Percentiles rank a stretch among this genome's conserved stretches.
phyloP scores from a whole-genome alignment of 164 flowering plant genomes.

The grape (Vitis vinifera) region DNA sequence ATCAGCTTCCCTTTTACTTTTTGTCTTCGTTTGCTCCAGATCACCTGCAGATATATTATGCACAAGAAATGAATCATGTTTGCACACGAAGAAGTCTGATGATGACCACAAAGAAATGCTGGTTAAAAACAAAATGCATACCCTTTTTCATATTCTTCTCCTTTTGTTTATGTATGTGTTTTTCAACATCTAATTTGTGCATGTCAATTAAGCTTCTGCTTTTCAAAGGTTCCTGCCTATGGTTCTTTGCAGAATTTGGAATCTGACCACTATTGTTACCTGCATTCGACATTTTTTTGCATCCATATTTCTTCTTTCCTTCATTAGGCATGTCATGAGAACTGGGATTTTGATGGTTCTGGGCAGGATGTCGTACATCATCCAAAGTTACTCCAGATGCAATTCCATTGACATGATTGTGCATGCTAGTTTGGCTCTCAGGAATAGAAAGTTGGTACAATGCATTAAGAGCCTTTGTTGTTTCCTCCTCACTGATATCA shows the following conservation, averaged over 20 bases:
- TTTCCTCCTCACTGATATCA: slow-evolving; percentile 53
- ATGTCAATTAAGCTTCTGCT: slow-evolving; percentile 26
- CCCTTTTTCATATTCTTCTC: slow-evolving; percentile 24
- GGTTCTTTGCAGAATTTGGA: slow-evolving; percentile 12
- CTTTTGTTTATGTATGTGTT: slow-evolving; percentile 13
- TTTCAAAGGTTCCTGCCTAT: slow-evolving; percentile 20
- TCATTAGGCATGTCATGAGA: slow-evolving; percentile 11
- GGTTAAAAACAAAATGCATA: slow-evolving; percentile 6
- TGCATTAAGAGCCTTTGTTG: slow-evolving; percentile 40
- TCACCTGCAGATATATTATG: slow-evolving; percentile 24
- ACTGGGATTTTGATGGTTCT: slow-evolving; percentile 11
- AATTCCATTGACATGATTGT: slow-evolving; percentile 17
- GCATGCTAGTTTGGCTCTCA: slow-evolving; percentile 23
- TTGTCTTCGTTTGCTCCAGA: slow-evolving; percentile 20
- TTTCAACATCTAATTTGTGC: slow-evolving; percentile 13
- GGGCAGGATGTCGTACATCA: slow-evolving; percentile 12
- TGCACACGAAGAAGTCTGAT: background rate
- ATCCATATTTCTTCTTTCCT: slow-evolving; percentile 28
- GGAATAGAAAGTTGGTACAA: slow-evolving; percentile 27
- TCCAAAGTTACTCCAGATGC: slow-evolving; percentile 10
- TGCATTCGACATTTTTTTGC: slow-evolving; percentile 20
- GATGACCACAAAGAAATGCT: background rate
- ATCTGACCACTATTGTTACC: slow-evolving; percentile 10
- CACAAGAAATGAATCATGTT: background rate
- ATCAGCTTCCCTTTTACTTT: slow-evolving; percentile 29